Evolutionary conservation across 441 rosid genomes (phyloP).

Genomic region (Euphorbia schlechtendalii): DNA sequence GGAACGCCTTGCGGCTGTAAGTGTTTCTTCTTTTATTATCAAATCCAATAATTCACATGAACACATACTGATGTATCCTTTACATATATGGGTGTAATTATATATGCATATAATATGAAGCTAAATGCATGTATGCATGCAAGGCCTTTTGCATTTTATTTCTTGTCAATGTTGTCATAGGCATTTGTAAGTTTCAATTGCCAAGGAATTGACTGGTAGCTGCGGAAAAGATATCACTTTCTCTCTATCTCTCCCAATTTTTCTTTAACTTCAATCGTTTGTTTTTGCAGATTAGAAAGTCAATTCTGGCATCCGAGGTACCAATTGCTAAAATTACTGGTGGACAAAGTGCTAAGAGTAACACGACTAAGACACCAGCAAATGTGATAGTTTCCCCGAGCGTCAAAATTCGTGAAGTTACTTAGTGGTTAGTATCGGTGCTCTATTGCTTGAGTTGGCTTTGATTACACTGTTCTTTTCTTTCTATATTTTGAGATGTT

Average conservation of each 20-base stretch:
- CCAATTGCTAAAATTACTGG: constrained; percentile 37
- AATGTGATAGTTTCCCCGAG: constrained; percentile 43
- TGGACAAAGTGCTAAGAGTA: constrained; percentile 61
- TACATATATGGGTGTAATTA: background rate
- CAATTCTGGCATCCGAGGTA: constrained; percentile 44
- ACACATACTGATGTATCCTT: background rate
- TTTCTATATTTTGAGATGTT: too few species aligned
- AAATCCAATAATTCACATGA: constrained; percentile 4
- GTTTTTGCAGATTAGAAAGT: constrained; percentile 58
- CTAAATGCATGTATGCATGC: background rate
- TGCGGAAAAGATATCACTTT: background rate
- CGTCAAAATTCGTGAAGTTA: constrained; percentile 34
- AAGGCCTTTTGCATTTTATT: background rate
- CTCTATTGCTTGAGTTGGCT: too few species aligned
- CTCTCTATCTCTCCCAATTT: background rate
- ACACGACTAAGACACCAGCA: constrained; percentile 48
- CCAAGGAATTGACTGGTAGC: background rate
- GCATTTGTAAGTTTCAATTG: background rate
- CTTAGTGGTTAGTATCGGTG: constrained; percentile 18
- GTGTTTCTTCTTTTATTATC: constrained; percentile 23
- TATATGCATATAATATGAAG: background rate
- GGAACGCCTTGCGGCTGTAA: constrained; percentile 75
- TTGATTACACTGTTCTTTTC: too few species aligned
- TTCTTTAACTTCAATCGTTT: too few species aligned
- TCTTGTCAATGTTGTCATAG: background rate